Evolutionary conservation across 2,329 filamentous ascomycete genomes (phyloP).

Genomic region (Aspergillus sp.): DNA sequence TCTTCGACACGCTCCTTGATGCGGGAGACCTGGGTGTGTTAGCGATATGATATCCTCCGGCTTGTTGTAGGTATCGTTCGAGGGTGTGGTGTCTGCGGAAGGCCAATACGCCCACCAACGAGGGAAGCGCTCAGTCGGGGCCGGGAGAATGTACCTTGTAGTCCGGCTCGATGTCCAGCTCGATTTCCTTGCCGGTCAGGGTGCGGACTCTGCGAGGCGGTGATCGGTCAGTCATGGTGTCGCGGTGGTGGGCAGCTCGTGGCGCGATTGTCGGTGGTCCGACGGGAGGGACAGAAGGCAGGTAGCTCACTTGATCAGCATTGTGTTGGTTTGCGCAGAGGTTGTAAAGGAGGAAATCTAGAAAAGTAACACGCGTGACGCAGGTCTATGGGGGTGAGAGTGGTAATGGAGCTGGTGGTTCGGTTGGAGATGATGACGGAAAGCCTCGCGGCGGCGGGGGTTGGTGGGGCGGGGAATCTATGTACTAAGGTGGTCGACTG

Average conservation of each 20-base stretch:
- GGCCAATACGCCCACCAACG: background rate
- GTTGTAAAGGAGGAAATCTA: background rate
- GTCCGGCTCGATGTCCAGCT: slow-evolving; percentile 91
- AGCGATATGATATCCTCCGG: background rate
- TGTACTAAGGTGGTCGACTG: background rate
- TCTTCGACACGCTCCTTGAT: slow-evolving; percentile 99
- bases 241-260: background rate
- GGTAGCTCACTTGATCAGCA: slow-evolving; percentile 52
- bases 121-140: background rate
- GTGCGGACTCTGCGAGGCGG: slow-evolving; percentile 74
- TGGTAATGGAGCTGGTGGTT: slow-evolving; percentile 12
- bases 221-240: slow-evolving; percentile 6
- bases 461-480: slow-evolving; percentile 27
- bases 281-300: background rate
- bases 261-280: background rate
- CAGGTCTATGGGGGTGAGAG: slow-evolving; percentile 6
- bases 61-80: background rate
- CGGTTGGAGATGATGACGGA: slow-evolving; percentile 21
- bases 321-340: slow-evolving; percentile 26
- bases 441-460: slow-evolving; percentile 29
- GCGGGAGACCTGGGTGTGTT: slow-evolving; percentile 67
- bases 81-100: background rate
- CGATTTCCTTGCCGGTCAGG: slow-evolving; percentile 97
- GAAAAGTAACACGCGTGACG: slow-evolving; percentile 1
- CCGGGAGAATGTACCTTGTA: slow-evolving; percentile 67